Base-by-base conservation (phyloP, 208 protist species). In the Trypanosomatidae sp. region DNA sequence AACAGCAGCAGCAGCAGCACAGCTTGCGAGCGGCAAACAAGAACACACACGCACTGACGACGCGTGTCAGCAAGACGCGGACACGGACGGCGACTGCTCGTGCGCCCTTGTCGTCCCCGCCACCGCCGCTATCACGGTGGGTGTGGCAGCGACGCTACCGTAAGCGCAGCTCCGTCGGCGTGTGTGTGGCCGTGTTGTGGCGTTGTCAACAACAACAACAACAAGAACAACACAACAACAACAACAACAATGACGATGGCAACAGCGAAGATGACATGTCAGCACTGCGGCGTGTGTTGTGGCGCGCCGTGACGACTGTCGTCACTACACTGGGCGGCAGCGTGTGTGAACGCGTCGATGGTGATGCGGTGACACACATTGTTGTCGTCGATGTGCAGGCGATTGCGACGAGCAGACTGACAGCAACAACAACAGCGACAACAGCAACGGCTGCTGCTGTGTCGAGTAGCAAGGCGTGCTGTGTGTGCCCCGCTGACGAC, bases 311-410 rank as follows among this genome's bases (percentile, higher is more conserved):
- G 1, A 49, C 53, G 21, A 56, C 68, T 23, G 61, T 67, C 6
- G 66, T 79, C 3, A 49, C 48, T 24, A 53, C 72, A 21, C 65
- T 91, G 13, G 71, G 69, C n/a, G 82, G 77, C 20, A 65, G 63
- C 24, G 33, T 71, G 0, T 43, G 33, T 1, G 71, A 85, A 4
- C 30, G 35, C 8, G 71, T 73, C 28, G 35, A 69, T 1, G 20
- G 49, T 2, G 48, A 69, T 4, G 61, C 64, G 3, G 68, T 83
- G 15, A 91, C 82, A 19, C 82, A 91, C 48, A 66, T 85, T 20
- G 48, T 91, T 8, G 41, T 78, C 18, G 66, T 91, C 4, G 74
- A 88, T 40, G 46, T 85, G 4, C 65, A 26, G 1, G 25, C 55
- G 18, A 55, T 91, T 3, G 7, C 64, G n/a, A 42, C 33, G 13